Percentiles rank a stretch among this genome's conserved stretches.
Evolutionary conservation across 768 basidiomycete species (phyloP).

Genomic region (Naematelia aurantialba): DNA sequence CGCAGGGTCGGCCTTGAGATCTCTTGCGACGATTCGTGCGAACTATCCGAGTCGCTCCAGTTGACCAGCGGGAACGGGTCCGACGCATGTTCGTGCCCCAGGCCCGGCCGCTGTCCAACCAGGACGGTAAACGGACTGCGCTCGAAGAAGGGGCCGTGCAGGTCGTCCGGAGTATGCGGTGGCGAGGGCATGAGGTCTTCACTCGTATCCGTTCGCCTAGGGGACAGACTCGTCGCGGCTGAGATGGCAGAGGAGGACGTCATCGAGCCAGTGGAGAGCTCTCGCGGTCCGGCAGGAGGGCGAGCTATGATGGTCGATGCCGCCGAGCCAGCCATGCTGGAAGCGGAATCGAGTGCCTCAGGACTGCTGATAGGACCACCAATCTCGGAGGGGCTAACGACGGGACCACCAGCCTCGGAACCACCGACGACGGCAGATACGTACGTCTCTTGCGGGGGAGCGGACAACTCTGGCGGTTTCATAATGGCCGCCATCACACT

Average conservation of each 20-base stretch:
- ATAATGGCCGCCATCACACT: conserved; percentile 30
- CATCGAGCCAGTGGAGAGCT: background rate
- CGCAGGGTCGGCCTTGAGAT: background rate
- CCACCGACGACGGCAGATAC: conserved; percentile 32
- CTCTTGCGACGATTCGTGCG: background rate
- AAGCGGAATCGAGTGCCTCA: no score
- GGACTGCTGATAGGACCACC: no score
- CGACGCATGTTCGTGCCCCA: background rate
- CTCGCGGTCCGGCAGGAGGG: background rate
- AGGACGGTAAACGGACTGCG: background rate
- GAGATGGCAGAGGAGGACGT: background rate
- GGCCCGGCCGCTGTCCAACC: background rate
- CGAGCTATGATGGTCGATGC: background rate
- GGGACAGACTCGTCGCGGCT: background rate
- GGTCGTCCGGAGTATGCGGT: background rate
- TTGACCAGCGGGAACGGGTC: background rate
- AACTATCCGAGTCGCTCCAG: background rate
- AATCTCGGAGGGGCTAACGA: no score
- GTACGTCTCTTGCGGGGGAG: conserved; percentile 17
- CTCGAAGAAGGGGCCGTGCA: background rate
- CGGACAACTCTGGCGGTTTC: conserved; percentile 9
- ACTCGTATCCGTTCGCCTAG: background rate
- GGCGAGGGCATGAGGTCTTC: background rate
- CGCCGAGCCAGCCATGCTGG: no score
- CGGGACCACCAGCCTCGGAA: background rate